Base-by-base conservation (phyloP, 805 yeast species). In the Cyberlindnera misumaiensis region DNA sequence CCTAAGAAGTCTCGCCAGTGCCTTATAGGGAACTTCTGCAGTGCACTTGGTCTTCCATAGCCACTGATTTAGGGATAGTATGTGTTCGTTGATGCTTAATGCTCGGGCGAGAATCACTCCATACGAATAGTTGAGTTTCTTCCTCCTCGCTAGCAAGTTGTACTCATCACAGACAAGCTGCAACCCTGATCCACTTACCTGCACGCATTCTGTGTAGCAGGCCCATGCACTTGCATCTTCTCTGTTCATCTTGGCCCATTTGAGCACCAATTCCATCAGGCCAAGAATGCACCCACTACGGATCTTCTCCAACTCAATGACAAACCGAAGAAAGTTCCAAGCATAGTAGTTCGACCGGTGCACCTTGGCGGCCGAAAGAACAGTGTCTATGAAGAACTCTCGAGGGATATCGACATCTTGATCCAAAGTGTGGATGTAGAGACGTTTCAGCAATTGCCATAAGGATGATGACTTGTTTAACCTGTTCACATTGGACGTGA, bases 261-360 rank as follows among this genome's bases (percentile, higher is more conserved):
- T 10, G 22, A 49, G 44, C 1, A 58, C 35, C 2, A 32, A 30
- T 2, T 28, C 29, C 4, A 30, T 10, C 2, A 32, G 17, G 18
- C 35, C 33, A 12, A 15, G 14, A 3, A 8, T 14, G 15, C 40
- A 33, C 3, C 28, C 16, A 1, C 36, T 10, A 17, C 20, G 17
- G 1, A 36, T 24, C 8, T 51, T 39, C 1, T 51, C 35, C 9
- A 49, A 38, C 40, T 60, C 63, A 22, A 46, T 52, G 11, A 51
- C 39, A 59, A 65, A 64, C 22, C 58, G 49, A 9, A 55, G 34
- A n/a, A 64, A 55, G 38, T 59, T 56, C 68, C 70, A 66, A 6
- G 68, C 57, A 38, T 66, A 66, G 37, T 64, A 66, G 39, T 65
- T 66, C 0, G 65, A 53, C 14, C 51, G 44, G 41, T 66, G 71